Evolutionary conservation across 441 rosid species (phyloP).

Genomic region (Breynia disticha): DNA sequence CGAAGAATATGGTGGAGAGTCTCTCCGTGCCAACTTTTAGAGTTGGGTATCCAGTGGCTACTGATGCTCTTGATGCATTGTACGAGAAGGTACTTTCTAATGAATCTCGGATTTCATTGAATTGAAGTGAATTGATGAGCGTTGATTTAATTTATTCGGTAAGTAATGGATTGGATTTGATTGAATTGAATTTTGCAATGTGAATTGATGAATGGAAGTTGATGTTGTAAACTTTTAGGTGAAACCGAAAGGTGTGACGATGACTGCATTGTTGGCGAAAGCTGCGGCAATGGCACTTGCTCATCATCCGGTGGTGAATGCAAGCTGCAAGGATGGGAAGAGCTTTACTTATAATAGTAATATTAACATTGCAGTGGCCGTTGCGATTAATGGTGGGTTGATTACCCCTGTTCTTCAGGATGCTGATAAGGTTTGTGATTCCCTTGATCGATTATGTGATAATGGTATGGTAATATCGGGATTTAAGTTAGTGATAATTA

Average conservation of each 20-base stretch:
- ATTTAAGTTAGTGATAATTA: conserved; percentile 6
- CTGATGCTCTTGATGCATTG: conserved; percentile 88
- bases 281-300: conserved; percentile 92
- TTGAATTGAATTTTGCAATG: no score
- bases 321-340: conserved; percentile 87
- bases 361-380: conserved; percentile 90
- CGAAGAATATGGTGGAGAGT: conserved; percentile 81
- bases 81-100: conserved; percentile 51
- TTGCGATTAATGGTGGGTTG: conserved; percentile 89
- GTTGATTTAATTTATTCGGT: not conserved
- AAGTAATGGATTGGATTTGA: no score
- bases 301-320: conserved; percentile 84
- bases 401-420: conserved; percentile 97
- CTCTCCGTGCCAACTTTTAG: conserved; percentile 86
- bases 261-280: conserved; percentile 89
- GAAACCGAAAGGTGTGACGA: conserved; percentile 91
- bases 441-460: not conserved
- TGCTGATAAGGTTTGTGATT: conserved; percentile 61
- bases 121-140: not conserved
- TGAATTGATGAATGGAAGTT: not conserved
- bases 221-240: conserved; percentile 33
- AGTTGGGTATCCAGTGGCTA: conserved; percentile 75
- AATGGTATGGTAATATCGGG: not conserved
- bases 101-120: conserved; percentile 4
- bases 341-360: conserved; percentile 61